Percentiles rank a stretch among this genome's conserved stretches.
These are phyloP conservation scores for Thozetella sp. DNA, from an alignment of 495 filamentous ascomycete genomes.

Conservation along the genomic window DNA sequence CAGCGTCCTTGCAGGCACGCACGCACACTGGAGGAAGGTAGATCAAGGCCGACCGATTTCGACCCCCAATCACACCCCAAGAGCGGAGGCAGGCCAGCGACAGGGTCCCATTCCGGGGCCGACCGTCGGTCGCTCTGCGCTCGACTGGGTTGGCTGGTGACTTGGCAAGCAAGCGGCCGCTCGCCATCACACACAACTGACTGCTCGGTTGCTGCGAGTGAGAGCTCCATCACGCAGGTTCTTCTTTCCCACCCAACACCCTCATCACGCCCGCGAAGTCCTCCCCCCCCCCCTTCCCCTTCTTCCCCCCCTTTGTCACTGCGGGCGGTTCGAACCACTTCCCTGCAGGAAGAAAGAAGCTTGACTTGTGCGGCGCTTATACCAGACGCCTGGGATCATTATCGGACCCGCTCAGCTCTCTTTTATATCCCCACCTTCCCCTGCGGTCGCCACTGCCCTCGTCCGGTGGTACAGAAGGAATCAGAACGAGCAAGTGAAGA, in stretches of 20 bases:
- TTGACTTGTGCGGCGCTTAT: not conserved
- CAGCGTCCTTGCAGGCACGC: not conserved
- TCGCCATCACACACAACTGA: no score
- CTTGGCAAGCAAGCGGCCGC: not conserved
- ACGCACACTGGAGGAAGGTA: not conserved
- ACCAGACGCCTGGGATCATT: not conserved
- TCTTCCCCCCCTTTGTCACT: not conserved
- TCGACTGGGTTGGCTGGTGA: not conserved
- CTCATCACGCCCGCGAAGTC: not conserved
- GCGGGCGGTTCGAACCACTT: no score
- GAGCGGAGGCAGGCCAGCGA: not conserved
- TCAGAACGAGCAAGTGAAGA: slow-evolving; percentile 1
- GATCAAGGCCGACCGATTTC: not conserved
- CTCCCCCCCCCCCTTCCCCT: not conserved
- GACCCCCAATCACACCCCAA: slow-evolving; percentile 17
- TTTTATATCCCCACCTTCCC: not conserved
- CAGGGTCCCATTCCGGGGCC: not conserved
- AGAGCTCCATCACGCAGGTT: not conserved
- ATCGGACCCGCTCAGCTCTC: not conserved
- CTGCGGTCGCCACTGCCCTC: not conserved
- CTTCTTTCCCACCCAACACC: not conserved
- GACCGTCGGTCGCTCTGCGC: not conserved
- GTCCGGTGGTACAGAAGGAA: slow-evolving; percentile 5
- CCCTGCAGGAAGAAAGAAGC: no score
- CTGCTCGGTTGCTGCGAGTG: no score